These are phyloP conservation scores for Termitomyces sp. DNA, from an alignment of 1,284 basidiomycete genomes.

Conservation along the genomic window DNA sequence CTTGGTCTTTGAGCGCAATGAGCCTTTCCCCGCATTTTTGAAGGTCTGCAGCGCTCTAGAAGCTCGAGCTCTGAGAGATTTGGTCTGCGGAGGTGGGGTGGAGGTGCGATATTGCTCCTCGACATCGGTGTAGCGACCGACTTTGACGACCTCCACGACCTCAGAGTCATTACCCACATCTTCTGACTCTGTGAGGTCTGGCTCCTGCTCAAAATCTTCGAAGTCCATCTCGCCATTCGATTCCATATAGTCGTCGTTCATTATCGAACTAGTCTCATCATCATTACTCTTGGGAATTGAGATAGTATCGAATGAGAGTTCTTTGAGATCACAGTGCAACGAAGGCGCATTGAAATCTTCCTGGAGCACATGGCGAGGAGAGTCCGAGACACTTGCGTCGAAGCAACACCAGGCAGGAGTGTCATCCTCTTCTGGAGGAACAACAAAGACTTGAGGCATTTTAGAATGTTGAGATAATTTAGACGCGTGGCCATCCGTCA, in stretches of 20 bases:
- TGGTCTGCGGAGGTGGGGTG: conserved; percentile 34
- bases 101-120: conserved; percentile 14
- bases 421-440: conserved; percentile 68
- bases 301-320: conserved; percentile 18
- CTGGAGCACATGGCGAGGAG: conserved; percentile 21
- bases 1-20: conserved; percentile 31
- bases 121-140: conserved; percentile 38
- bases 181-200: conserved; percentile 2
- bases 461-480: conserved; percentile 18
- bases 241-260: conserved; percentile 22
- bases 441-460: conserved; percentile 62
- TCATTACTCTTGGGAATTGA: conserved; percentile 25
- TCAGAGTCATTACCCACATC: conserved; percentile 42
- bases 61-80: conserved; percentile 54
- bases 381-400: conserved; percentile 39
- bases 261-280: conserved; percentile 23
- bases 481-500: conserved; percentile 8
- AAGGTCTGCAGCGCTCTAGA: conserved; percentile 59
- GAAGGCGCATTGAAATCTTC: conserved; percentile 13
- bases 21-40: conserved; percentile 44
- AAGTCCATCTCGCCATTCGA: conserved; percentile 18
- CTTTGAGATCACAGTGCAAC: conserved; percentile 10
- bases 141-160: conserved; percentile 64
- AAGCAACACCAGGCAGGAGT: conserved; percentile 62
- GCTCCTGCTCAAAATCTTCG: conserved; percentile 24